Evolutionary conservation across 306 rosid genomes (phyloP), one percentile per base, ranked within the genome.

Genomic region (Prunus salicina): DNA sequence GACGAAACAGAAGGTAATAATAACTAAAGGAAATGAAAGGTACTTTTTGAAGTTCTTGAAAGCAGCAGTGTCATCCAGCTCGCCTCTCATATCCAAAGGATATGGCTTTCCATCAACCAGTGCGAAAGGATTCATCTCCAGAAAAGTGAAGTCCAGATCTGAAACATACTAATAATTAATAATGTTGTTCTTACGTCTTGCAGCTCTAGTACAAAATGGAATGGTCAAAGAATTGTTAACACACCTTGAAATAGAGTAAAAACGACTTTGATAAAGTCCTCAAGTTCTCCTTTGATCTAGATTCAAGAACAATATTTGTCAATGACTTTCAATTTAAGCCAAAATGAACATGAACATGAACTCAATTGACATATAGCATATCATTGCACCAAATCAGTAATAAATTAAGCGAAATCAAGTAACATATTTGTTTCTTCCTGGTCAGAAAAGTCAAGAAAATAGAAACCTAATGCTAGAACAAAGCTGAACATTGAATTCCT

Each of bases 81-180:
- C 97, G 81, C 98, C 97, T 88, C 98, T 94, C 98, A 94, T 94
- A 86, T 94, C 97, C 89, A 94, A 86, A 81, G 98, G 98, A 90
- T 89, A 94, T 63, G 98, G 97, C 91, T 91, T 94, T 84, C 95
- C 97, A 64, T 89, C 76, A 61, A 92, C 89, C 84, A 94, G 83
- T 75, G 98, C 76, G 61, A 94, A 94, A 64, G 98, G 98, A 79
- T 94, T 94, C 97, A 94, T 87, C 92, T 94, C 98, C 43, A 94
- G 91, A 87, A 94, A 94, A 82, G 97, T 94, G 87, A 94, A 94
- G 86, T 94, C 98, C 89, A 94, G 80, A 85, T 91, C 97, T 94
- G 88, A 30, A 69, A 76, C 82, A 78, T 43, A 70, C 6, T n/a
- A 49, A 62, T 19, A 24, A 19, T 74, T 27, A 74, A 13, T 8